These are phyloP conservation scores for Trichomonas gallinae DNA, from an alignment of 208 protist genomes.

Conservation along the genomic window DNA sequence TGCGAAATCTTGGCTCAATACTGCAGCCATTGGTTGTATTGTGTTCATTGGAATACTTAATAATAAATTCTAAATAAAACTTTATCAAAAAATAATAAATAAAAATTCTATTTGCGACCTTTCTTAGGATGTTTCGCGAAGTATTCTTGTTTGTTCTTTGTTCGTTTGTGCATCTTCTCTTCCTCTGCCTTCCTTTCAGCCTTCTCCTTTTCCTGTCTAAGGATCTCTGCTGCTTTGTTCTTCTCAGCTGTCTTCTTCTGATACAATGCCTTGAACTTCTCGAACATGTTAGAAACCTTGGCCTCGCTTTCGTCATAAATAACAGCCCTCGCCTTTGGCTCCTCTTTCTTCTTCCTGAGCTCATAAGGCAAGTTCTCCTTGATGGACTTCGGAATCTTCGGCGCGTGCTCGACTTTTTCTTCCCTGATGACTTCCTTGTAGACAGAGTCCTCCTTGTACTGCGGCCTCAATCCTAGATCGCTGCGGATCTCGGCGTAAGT, in stretches of 20 bases:
- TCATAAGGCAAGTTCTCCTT: slow-evolving; percentile 4
- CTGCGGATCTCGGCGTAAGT: background rate
- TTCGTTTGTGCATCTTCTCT: background rate
- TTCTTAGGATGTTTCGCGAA: background rate
- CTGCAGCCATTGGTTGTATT: too few relatives aligned
- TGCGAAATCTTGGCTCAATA: too few relatives aligned
- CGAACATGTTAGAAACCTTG: background rate
- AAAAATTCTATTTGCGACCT: background rate
- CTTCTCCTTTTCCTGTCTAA: background rate
- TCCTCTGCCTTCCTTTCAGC: background rate
- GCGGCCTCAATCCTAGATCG: background rate
- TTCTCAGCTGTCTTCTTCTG: background rate
- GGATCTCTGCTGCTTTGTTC: too few relatives aligned
- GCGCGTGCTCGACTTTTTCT: background rate
- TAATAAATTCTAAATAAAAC: too few relatives aligned
- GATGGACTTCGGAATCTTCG: background rate
- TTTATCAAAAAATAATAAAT: background rate
- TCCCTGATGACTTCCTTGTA: background rate
- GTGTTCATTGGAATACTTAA: too few relatives aligned
- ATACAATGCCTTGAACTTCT: background rate
- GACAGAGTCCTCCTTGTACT: slow-evolving; percentile 22
- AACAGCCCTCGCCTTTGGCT: background rate
- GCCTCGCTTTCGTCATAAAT: background rate
- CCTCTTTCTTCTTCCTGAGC: background rate
- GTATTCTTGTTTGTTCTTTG: background rate